Conservation (phyloP, 2,329 filamentous ascomycete genomes). For the Verticillium isaacii region DNA sequence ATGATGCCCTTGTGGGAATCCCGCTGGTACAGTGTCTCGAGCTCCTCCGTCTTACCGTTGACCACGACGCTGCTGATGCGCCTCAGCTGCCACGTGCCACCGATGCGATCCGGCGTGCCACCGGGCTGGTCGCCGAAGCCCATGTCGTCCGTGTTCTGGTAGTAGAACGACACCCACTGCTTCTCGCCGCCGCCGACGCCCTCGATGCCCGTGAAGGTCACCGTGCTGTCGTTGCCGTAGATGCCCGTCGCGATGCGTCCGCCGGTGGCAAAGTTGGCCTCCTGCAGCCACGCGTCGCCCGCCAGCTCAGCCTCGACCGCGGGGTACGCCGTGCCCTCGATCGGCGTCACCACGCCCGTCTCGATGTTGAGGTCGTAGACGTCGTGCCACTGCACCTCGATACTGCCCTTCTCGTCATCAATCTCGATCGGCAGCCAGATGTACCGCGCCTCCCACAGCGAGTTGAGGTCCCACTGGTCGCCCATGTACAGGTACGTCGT, state of each 20-base stretch:
- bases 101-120: constrained; percentile 54
- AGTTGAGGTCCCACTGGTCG: constrained; percentile 46
- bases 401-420: constrained; percentile 42
- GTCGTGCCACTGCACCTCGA: constrained; percentile 47
- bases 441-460: constrained; percentile 49
- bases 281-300: constrained; percentile 43
- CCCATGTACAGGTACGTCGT: constrained; percentile 46
- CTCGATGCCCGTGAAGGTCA: constrained; percentile 37
- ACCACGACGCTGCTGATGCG: constrained; percentile 56
- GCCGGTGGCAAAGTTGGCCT: constrained; percentile 43
- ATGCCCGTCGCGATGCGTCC: constrained; percentile 45
- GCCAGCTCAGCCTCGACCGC: constrained; percentile 35
- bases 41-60: constrained; percentile 35
- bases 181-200: constrained; percentile 39
- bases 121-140: constrained; percentile 51
- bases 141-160: constrained; percentile 56
- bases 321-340: constrained; percentile 43
- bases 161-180: constrained; percentile 53
- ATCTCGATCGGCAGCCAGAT: constrained; percentile 50
- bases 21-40: constrained; percentile 46
- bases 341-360: constrained; percentile 39
- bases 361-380: constrained; percentile 48
- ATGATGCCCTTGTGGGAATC: constrained; percentile 54
- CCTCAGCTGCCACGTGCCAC: constrained; percentile 53
- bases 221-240: constrained; percentile 46